These are phyloP conservation scores for Gynandropsis gynandra DNA, from an alignment of 345 rosid genomes.

Conservation along the genomic window DNA sequence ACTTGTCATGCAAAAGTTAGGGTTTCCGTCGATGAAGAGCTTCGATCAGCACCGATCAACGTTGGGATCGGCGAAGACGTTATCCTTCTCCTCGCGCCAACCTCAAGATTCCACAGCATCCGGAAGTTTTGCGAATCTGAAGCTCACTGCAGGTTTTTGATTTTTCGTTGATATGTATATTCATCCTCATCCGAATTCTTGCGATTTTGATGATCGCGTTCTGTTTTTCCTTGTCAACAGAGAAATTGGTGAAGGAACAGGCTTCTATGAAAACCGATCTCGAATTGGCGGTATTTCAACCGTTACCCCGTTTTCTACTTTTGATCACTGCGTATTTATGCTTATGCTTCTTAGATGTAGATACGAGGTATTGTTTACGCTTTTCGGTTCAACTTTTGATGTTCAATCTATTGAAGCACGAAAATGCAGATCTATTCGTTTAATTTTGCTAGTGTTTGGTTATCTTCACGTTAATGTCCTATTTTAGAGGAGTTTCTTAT, in stretches of 20 bases:
- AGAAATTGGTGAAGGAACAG: conserved; percentile 85
- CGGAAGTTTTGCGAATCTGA: conserved; percentile 69
- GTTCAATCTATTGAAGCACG: not conserved
- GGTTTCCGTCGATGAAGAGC: conserved; percentile 59
- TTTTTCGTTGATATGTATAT: not conserved
- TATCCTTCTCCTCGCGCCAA: conserved; percentile 47
- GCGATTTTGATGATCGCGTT: conserved; percentile 17
- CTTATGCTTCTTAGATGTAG: conserved; percentile 14
- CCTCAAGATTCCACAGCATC: conserved; percentile 43
- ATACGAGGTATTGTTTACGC: conserved; percentile 14
- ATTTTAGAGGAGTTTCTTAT: conserved; percentile 1
- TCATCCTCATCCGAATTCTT: conserved; percentile 4
- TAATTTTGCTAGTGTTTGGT: not conserved
- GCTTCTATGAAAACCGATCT: conserved; percentile 76
- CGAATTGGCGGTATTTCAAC: conserved; percentile 65
- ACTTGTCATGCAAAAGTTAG: conserved; percentile 63
- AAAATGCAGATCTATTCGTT: conserved; percentile 3
- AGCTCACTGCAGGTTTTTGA: conserved; percentile 84
- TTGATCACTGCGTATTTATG: conserved; percentile 11
- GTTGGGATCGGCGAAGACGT: conserved; percentile 43
- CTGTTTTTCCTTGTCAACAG: conserved; percentile 37
- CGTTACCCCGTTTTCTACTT: conserved; percentile 15
- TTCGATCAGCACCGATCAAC: conserved; percentile 54
- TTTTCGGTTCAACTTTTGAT: not conserved
- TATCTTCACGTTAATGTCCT: not conserved